A percentile compares a stretch with the other conserved stretches of the same genome.
phyloP scores from a whole-genome alignment of 139 green algal species.

The Chlamydomonas applanata region DNA sequence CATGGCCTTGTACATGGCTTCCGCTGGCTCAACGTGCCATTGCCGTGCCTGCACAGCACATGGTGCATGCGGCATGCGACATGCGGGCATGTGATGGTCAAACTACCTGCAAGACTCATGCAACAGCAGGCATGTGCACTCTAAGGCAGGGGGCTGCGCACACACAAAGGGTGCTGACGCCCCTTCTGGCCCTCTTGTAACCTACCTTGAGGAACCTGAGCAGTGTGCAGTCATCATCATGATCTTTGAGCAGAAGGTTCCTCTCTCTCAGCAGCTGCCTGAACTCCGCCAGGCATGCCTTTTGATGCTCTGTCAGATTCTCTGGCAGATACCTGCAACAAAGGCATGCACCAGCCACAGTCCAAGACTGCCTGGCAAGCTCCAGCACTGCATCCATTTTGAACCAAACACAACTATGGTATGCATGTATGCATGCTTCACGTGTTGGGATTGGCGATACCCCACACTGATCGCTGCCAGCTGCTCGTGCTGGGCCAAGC shows the following conservation, averaged over 20 bases:
- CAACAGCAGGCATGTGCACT: not conserved
- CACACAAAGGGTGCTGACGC: too few species aligned
- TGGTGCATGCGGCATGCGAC: too few species aligned
- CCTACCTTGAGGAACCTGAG: constrained; percentile 21
- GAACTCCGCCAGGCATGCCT: not conserved
- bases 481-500: too few species aligned
- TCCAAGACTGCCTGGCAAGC: too few species aligned
- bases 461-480: too few species aligned
- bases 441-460: too few species aligned
- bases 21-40: not conserved
- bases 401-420: too few species aligned
- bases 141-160: not conserved
- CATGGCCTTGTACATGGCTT: constrained; percentile 26
- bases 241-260: not conserved
- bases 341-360: not conserved
- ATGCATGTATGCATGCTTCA: too few species aligned
- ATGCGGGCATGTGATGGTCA: too few species aligned
- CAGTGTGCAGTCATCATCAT: constrained; percentile 1
- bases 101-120: too few species aligned
- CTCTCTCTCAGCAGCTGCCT: not conserved
- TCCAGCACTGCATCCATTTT: too few species aligned
- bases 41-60: constrained; percentile 11
- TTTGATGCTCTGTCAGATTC: not conserved
- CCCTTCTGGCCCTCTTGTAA: too few species aligned
- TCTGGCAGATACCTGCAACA: constrained; percentile 3